Conservation (phyloP, 164 flowering plant genomes). For the Liquidambar formosana region DNA sequence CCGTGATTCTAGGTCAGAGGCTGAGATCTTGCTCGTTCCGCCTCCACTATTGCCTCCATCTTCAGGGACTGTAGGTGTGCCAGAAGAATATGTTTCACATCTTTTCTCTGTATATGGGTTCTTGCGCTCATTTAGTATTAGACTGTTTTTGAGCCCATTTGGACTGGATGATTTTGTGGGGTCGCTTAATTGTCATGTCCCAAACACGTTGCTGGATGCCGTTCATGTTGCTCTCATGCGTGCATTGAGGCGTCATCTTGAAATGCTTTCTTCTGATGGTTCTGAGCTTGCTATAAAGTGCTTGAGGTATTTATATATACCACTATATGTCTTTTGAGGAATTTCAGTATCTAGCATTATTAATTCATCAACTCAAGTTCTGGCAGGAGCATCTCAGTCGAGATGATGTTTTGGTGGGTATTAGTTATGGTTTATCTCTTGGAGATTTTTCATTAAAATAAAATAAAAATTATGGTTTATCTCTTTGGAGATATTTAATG, state of each 20-base stretch:
- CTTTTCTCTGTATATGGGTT: conserved; percentile 82
- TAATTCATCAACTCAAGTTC: neutral
- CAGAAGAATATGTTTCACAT: conserved; percentile 71
- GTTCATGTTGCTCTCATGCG: conserved; percentile 83
- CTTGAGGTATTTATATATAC: conserved; percentile 58
- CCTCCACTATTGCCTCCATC: conserved; percentile 71
- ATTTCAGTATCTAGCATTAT: neutral
- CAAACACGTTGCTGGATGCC: conserved; percentile 76
- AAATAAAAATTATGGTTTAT: too few species aligned
- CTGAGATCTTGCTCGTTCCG: conserved; percentile 33
- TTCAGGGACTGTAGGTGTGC: conserved; percentile 76
- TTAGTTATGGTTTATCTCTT: neutral
- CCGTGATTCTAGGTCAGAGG: conserved; percentile 23
- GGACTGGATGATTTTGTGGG: conserved; percentile 92
- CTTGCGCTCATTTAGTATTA: conserved; percentile 75
- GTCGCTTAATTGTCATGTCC: conserved; percentile 54
- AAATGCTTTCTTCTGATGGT: conserved; percentile 63
- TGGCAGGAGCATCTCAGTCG: neutral
- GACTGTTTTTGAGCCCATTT: conserved; percentile 75
- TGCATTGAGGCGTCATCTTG: conserved; percentile 56
- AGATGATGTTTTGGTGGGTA: neutral
- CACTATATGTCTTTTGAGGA: neutral
- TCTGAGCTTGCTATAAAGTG: conserved; percentile 66
- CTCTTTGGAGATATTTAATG: too few species aligned
- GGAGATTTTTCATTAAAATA: neutral